Base-by-base conservation (phyloP, 1,139 yeast genomes). In the Kurtzmaniella natalensis region DNA sequence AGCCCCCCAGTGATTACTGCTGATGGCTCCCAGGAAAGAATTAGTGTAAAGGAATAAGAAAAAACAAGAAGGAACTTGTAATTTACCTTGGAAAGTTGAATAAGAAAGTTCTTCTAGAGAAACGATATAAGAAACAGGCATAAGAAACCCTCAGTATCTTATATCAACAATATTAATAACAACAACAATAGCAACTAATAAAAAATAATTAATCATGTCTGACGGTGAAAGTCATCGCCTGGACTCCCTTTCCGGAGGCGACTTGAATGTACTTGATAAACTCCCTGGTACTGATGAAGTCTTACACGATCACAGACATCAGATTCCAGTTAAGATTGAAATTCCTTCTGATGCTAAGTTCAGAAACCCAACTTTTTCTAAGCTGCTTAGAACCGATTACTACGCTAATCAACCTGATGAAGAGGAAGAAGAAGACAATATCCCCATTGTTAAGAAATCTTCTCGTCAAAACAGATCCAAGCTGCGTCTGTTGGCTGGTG, bases 251-350 rank as follows among this genome's bases (percentile, higher is more conserved):
- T 49, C 53, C 13, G 51, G 55, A 33, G n/a, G n/a, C n/a, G 61
- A 64, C 1, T 47, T 55, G 25, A n/a, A n/a, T n/a, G n/a, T n/a
- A n/a, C 59, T 43, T 19, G 45, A 60, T 35, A 55, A 64, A 27
- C 53, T 57, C 20, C 53, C 59, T 32, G 55, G 61, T 37, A 67
- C 72, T 16, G 78, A 72, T 43, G 73, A 71, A 28, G 69, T 64
- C 26, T 57, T 77, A 36, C 69, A 75, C 43, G 83, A 77, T 51
- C 82, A 77, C 50, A 64, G 83, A 38, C 55, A 70, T 50, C 80
- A 76, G 46, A 61, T 69, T 14, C 54, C 56, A 25, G n/a, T 31
- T 19, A 18, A 26, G 11, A 21, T 17, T 10, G 29, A 26, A 6
- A 38, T 42, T 10, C 27, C 15, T 30, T 18, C 17, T 7, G 18